Base-by-base conservation (phyloP, 1,284 basidiomycete species). In the Melampsora larici-populina region DNA sequence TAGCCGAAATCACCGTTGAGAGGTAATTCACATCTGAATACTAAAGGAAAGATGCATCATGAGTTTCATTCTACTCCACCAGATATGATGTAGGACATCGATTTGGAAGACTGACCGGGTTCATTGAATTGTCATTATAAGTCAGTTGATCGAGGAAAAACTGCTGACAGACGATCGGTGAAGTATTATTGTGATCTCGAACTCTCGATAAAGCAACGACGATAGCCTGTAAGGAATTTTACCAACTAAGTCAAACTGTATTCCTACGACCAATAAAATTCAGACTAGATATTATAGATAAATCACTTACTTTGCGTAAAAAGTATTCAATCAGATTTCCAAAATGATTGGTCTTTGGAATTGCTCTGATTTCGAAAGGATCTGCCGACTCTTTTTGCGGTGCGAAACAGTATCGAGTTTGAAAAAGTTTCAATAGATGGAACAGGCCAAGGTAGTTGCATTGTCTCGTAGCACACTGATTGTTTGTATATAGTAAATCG, bases 91-190 rank as follows among this genome's bases (percentile, higher is more conserved):
- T 18, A 46, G 17, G 15, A 46, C 46, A 46, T 46, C 6, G 17
- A 46, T 46, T 6, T 17, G 17, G 17, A 17, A 46, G 46, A 46
- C 91, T 82, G 80, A 94, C 93, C 48, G 88, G 86, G 83, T 97
- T 98, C 24, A 89, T 88, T 2, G 93, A 94, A 83, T 98, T 99
- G 85, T 98, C 95, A 83, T 99, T 98, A 83, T 93, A 94, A 2
- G 90, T 88, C 21, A 99, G 86, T 80, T 97, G 89, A 82, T 97
- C 93, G 80, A 97, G 90, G 62, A 99, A 86, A 83, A 97, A 94
- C 78, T 90, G 90, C 74, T 94, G 89, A n/a, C 97, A 92, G 78
- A 94, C 89, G 0, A 90, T 88, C 48, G 93, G 92, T 0, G 93
- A 91, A 83, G 92, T 92, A 36, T 92, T 92, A 80, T 80, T 80